Evolutionary conservation across 257 asterid species (phyloP).

Genomic region (Mitragyna speciosa): DNA sequence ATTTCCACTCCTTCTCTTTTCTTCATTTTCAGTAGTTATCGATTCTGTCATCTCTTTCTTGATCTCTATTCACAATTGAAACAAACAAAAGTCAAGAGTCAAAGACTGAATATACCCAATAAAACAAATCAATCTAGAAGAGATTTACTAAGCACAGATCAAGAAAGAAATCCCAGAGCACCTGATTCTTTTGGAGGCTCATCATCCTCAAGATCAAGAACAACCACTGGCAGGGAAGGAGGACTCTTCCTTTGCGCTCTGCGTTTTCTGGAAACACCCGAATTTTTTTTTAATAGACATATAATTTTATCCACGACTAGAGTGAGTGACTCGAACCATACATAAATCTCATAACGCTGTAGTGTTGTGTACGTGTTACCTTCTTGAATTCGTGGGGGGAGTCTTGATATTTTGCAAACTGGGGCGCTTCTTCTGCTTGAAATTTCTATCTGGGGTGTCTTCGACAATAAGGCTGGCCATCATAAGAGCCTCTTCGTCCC

Average conservation of each 20-base stretch:
- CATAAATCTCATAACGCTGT: not conserved
- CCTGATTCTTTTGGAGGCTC: constrained; percentile 54
- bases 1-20: constrained; percentile 31
- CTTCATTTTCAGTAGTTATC: constrained; percentile 16
- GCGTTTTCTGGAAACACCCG: constrained; percentile 52
- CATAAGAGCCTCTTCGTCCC: constrained; percentile 95
- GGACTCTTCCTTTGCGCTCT: constrained; percentile 58
- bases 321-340: too few relatives aligned
- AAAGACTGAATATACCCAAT: not conserved
- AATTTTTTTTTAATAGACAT: not conserved
- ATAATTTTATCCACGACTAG: not conserved
- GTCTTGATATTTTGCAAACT: constrained; percentile 43
- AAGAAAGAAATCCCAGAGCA: not conserved
- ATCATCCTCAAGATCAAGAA: constrained; percentile 67
- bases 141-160: not conserved
- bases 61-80: constrained; percentile 27
- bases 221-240: constrained; percentile 40
- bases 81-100: constrained; percentile 2
- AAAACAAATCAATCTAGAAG: not conserved
- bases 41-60: constrained; percentile 31
- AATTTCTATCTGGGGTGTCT: constrained; percentile 80
- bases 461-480: constrained; percentile 75
- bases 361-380: constrained; percentile 29
- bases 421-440: constrained; percentile 57
- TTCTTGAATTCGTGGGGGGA: constrained; percentile 82